Evolutionary conservation across 164 flowering plant species (phyloP).

Genomic region (Platanus orientalis): DNA sequence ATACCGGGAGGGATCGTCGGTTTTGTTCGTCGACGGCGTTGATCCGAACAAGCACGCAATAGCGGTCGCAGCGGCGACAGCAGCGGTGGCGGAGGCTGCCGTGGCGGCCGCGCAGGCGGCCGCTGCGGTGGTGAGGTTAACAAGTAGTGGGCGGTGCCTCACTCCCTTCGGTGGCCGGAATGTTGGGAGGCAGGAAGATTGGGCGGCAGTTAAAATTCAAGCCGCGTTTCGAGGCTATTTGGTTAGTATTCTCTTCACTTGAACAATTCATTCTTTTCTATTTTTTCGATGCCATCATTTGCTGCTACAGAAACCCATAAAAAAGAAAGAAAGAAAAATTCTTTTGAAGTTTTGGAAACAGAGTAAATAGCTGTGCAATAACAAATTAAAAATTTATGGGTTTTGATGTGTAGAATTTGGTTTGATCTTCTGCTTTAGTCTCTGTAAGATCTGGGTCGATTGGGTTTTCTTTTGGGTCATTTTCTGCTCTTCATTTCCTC

Average conservation of each 20-base stretch:
- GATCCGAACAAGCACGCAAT: slow-evolving; percentile 56
- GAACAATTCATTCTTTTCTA: neutral
- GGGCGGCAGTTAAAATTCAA: slow-evolving; percentile 69
- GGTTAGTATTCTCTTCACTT: slow-evolving; percentile 39
- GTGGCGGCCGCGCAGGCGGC: slow-evolving; percentile 61
- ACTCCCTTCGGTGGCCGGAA: slow-evolving; percentile 14
- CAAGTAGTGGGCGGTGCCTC: slow-evolving; percentile 40
- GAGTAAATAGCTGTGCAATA: too few relatives aligned
- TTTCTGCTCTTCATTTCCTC: too few relatives aligned
- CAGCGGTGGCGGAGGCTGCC: slow-evolving; percentile 55
- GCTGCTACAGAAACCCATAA: too few relatives aligned
- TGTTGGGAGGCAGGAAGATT: slow-evolving; percentile 20
- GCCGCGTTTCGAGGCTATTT: slow-evolving; percentile 77
- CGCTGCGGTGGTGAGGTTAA: slow-evolving; percentile 49
- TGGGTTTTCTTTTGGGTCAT: too few relatives aligned
- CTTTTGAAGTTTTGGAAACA: too few relatives aligned
- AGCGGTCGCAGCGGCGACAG: slow-evolving; percentile 58
- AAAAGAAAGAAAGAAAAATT: too few relatives aligned
- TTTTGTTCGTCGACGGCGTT: slow-evolving; percentile 8
- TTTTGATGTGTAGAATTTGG: too few relatives aligned
- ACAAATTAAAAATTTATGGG: too few relatives aligned
- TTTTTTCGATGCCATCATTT: too few relatives aligned
- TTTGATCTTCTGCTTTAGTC: too few relatives aligned
- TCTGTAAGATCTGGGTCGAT: too few relatives aligned
- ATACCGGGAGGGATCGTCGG: slow-evolving; percentile 6